These are phyloP conservation scores for Venturia asperata DNA, from an alignment of 2,329 filamentous ascomycete genomes.

Conservation along the genomic window DNA sequence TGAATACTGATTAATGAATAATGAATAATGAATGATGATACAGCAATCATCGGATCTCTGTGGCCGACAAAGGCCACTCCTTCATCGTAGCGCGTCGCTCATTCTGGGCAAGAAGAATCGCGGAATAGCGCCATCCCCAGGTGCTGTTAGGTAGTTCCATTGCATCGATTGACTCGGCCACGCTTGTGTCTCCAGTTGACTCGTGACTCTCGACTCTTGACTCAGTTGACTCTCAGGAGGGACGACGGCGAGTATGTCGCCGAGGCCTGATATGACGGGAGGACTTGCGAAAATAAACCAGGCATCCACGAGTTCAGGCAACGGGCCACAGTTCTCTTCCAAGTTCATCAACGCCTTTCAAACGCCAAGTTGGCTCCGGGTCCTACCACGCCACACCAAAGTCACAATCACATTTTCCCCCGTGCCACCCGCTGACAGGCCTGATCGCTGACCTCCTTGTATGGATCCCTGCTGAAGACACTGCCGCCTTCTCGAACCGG, in stretches of 20 bases:
- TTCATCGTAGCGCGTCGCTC: neutral
- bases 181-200: neutral
- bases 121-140: neutral
- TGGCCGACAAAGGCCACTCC: too few species aligned
- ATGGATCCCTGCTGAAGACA: too few species aligned
- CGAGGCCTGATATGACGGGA: neutral
- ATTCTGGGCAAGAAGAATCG: neutral
- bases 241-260: neutral
- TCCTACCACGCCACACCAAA: too few species aligned
- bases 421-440: neutral
- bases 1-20: too few species aligned
- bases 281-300: neutral
- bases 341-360: neutral
- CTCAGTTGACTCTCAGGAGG: too few species aligned
- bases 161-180: neutral
- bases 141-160: too few species aligned
- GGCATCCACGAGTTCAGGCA: neutral
- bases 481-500: neutral
- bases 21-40: too few species aligned
- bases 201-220: neutral
- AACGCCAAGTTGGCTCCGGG: neutral
- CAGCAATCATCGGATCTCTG: too few species aligned
- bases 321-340: neutral
- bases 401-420: neutral
- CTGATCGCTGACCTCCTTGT: too few species aligned